Evolutionary conservation across 1,284 basidiomycete species (phyloP), one percentile per base, ranked within the genome.

Genomic region (Puccinia sorghi): DNA sequence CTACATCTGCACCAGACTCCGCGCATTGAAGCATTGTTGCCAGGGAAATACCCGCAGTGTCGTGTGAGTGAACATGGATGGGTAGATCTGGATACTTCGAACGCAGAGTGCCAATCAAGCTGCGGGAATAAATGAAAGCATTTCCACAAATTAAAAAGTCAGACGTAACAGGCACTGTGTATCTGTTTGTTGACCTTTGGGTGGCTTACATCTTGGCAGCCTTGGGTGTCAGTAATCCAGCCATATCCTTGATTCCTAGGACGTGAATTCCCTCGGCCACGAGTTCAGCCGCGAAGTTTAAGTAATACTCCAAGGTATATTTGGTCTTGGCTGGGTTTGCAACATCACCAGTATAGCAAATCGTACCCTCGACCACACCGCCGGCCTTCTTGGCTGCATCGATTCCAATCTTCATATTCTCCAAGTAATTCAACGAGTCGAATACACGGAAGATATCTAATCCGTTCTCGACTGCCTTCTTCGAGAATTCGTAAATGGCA

Each of bases 381-480:
- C 97, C 97, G 54, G 97, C 97, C 86, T 97, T 97, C 90, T 99
- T 99, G 81, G 97, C 97, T 50, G 97, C 97, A 85, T 99, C 96
- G 82, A 99, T 99, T 85, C 94, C 94, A 81, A 97, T 90, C 85
- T 89, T 91, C 91, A 97, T 92, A 91, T 97, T 87, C 89, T 94
- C 94, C 81, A 97, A 91, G 86, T 97, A 97, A 87, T 98, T 98
- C 86, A 99, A 87, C 66, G 97, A 99, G 86, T 99, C 97, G 83
- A 99, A 99, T 79, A 99, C 94, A 85, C 97, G 90, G 93, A 99
- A 99, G 84, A 99, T 99, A 87, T 99, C 97, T 67, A 99, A 89
- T 85, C 97, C 97, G 82, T 96, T 97, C 87, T 99, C 95, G 39
- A 99, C 96, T 25, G 97, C 97, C 86, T 97, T 87, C 80, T 84